Base-by-base conservation (phyloP, 768 basidiomycete species). In the Boletellus ananas region DNA sequence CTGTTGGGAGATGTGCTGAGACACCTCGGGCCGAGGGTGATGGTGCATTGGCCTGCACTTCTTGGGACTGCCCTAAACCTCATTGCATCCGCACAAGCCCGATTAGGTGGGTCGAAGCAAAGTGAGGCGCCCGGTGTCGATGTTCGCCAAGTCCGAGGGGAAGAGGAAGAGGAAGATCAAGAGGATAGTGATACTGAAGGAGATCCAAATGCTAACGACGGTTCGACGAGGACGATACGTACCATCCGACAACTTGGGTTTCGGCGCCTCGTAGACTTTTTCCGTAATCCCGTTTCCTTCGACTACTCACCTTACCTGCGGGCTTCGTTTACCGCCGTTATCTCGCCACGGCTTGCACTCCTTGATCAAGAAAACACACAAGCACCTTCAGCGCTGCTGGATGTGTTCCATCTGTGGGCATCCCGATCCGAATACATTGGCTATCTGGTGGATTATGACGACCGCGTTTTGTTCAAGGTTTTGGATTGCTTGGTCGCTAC, bases 351-450 rank as follows among this genome's bases (percentile, higher is more conserved):
- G 6, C 74, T 99, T 20, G 71, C 80, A 0, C 67, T 72, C 4
- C 74, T 98, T 21, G 84, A 87, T 51, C 75, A 70, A 37, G 96
- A 98, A 67, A 98, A 94, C 59, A 90, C 87, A 0, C 95, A 97
- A 65, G 79, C 90, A 0, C 94, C 95, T 0, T 95, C 94, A 0
- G 84, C 90, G 0, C 74, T 95, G 16, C 72, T 99, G 37, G 93
- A 96, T 34, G 73, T 97, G 18, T 88, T 96, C 69, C 78, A 83
- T 50, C 71, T 78, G 6, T 94, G 94, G 88, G 80, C 90, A 0
- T 64, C 74, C 14, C 73, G 79, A 16, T 72, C 71, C 2, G 74
- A 81, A 12, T 79, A 83, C 52, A 74, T 78, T n/a, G 63, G 64
- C 9, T 84, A 82, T 64, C 74, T 98, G 23, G 83, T 85, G 39